Evolutionary conservation across 2,329 filamentous ascomycete species (phyloP), one percentile per base, ranked within the genome.

Genomic region (Ceratocystis cacaofunesta): DNA sequence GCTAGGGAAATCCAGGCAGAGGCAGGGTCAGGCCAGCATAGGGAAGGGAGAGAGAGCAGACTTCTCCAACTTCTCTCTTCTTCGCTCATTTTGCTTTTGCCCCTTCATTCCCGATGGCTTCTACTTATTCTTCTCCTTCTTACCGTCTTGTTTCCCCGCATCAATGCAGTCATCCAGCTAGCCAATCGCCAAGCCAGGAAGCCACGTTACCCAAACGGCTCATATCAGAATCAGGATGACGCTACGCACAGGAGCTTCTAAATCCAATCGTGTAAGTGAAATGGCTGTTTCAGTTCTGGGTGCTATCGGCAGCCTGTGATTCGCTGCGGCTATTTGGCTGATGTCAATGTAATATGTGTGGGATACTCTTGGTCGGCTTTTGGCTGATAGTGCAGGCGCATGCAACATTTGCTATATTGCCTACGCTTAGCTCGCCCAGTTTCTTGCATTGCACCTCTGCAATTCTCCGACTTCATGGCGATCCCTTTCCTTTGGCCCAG

Each of bases 261-360:
- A 57, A 57, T 57, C 50, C 30, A 57, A 57, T 57, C 25, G 52
- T 57, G 52, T 30, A 57, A 57, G 52, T 57, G 52, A 57, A 57
- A 57, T 57, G 52, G 22, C 52, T 7, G 52, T 57, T 17, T 57
- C 52, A 57, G 22, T 28, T 15, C 5, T 15, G 10, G 10, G 36
- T 41, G 22, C 22, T 57, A 57, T 57, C 52, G 52, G 17, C 52
- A 17, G 52, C 22, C 52, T 30, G 52, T 57, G 52, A 57, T 57
- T 57, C 25, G 52, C 52, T 57, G 52, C 25, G 52, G 52, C 52
- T 57, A 57, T 28, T 25, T 15, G 25, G 15, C 22, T 30, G 22
- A 15, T 57, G 52, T 57, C 52, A 57, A 19, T 10, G 22, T 32
- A 57, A 57, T 57, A 1, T 57, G 52, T 32, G 52, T 32, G 15